Conservation (phyloP, 257 asterid genomes). For the Penstemon eatonii region DNA sequence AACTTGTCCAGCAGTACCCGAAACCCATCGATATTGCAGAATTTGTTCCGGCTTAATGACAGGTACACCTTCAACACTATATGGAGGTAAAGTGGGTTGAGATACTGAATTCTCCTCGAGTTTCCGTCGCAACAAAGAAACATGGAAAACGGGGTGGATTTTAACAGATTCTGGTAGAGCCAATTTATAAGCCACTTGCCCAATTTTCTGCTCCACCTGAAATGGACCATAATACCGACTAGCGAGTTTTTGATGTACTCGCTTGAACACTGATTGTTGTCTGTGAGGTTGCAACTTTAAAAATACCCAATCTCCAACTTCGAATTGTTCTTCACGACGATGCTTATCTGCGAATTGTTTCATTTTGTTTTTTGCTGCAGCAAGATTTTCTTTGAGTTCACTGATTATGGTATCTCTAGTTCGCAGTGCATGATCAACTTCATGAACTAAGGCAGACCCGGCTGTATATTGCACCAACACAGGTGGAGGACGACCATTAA, state of each 20-base stretch:
- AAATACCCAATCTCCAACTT: conserved; percentile 5
- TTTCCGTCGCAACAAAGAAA: background rate
- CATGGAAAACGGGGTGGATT: no score
- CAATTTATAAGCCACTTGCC: background rate
- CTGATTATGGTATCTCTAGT: background rate
- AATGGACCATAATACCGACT: background rate
- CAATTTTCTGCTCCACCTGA: background rate
- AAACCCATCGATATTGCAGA: background rate
- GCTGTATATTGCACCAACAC: background rate
- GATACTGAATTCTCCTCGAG: background rate
- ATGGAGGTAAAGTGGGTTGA: background rate
- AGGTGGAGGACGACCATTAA: background rate
- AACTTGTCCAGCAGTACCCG: no score
- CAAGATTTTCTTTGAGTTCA: background rate
- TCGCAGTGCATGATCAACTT: background rate
- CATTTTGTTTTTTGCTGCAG: background rate
- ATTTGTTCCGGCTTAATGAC: background rate
- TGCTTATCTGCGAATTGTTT: background rate
- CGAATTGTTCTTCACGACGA: background rate
- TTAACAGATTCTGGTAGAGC: background rate
- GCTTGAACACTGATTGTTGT: background rate
- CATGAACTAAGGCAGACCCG: background rate
- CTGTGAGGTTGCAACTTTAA: conserved; percentile 6
- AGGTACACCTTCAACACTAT: background rate
- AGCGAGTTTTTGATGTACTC: background rate